A percentile compares a stretch with the other conserved stretches of the same genome.
phyloP scores from a whole-genome alignment of 441 rosid genomes.

The Gossypium schwendimanii region DNA sequence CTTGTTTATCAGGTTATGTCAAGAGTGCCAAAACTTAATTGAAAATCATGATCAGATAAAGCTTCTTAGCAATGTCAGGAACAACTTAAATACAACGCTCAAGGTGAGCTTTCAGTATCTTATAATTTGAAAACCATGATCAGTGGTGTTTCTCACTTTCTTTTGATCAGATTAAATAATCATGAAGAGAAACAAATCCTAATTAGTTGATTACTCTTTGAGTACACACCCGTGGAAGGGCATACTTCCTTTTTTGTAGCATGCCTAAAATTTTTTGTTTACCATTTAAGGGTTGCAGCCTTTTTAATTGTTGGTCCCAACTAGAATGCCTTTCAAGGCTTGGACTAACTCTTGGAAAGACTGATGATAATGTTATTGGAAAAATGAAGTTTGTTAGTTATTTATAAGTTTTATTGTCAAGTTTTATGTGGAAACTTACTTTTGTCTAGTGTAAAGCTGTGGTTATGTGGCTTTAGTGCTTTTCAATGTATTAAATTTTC shows the following conservation, averaged over 20 bases:
- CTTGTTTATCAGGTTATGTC: slow-evolving; percentile 62
- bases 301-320: not conserved
- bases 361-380: not conserved
- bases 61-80: slow-evolving; percentile 92
- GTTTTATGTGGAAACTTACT: slow-evolving; percentile 10
- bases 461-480: not conserved
- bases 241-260: not conserved
- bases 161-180: not conserved
- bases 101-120: slow-evolving; percentile 41
- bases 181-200: not conserved
- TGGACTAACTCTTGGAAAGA: not conserved
- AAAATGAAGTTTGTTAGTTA: not conserved
- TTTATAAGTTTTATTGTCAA: not conserved
- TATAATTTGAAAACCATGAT: not conserved
- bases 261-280: not conserved
- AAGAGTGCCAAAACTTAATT: slow-evolving; percentile 92
- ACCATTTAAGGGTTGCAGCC: not conserved
- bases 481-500: slow-evolving; percentile 3
- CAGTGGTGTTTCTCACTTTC: not conserved
- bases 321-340: not conserved
- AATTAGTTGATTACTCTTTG: not conserved
- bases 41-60: slow-evolving; percentile 97
- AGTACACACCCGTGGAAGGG: not conserved
- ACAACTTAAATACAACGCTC: slow-evolving; percentile 79
- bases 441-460: not conserved